Conservation (phyloP, 805 yeast genomes). For the Candida nanaspora region DNA sequence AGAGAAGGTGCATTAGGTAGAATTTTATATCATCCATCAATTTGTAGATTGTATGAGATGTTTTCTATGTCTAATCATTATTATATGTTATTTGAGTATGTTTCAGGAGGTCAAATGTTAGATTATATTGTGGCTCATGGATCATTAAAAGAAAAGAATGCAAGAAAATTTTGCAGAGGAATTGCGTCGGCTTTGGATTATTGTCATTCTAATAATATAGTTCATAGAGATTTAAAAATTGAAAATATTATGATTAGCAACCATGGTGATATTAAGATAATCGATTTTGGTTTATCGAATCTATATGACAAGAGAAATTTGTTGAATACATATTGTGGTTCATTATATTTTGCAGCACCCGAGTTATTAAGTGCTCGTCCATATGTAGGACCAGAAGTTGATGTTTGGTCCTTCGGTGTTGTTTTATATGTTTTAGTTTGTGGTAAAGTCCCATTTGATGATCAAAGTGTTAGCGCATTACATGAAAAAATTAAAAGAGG, state of each 20-base stretch:
- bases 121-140: constrained; percentile 98
- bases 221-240: constrained; percentile 93
- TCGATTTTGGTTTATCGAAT: constrained; percentile 94
- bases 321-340: constrained; percentile 93
- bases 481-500: constrained; percentile 94
- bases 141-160: constrained; percentile 85
- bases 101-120: constrained; percentile 94
- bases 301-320: constrained; percentile 64
- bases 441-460: constrained; percentile 98
- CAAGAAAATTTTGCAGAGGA: constrained; percentile 90
- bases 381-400: constrained; percentile 94
- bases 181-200: constrained; percentile 91
- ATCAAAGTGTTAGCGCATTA: constrained; percentile 81
- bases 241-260: constrained; percentile 94
- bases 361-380: constrained; percentile 90
- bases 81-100: constrained; percentile 94
- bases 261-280: constrained; percentile 89
- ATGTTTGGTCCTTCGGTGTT: constrained; percentile 97
- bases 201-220: constrained; percentile 89
- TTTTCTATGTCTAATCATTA: constrained; percentile 95
- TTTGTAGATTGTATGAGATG: constrained; percentile 87
- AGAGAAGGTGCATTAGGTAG: constrained; percentile 94
- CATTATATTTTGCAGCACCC: constrained; percentile 97
- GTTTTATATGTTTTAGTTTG: constrained; percentile 92
- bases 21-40: constrained; percentile 83